Evolutionary conservation across 345 rosid genomes (phyloP), one percentile per base, ranked within the genome.

Genomic region (Zanthoxylum bungeanum): DNA sequence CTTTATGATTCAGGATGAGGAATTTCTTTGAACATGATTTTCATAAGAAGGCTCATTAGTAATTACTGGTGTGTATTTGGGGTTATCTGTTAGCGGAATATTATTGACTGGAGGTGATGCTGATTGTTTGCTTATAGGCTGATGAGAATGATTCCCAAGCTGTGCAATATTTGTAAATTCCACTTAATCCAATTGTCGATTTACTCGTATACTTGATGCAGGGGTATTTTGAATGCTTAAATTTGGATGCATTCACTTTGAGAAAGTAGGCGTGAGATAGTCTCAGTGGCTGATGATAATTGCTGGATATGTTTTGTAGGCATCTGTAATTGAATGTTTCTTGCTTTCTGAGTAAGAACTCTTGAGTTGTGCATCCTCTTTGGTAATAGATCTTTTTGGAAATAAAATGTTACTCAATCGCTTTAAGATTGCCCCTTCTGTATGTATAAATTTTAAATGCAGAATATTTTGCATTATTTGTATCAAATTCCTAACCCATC

Each of bases 221-320:
- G 83, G 77, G 59, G 60, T 62, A 25, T 58, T 28, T 49, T 22
- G 10, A 51, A 17, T 21, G 33, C 36, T 8, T 42, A 30, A 47
- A 22, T 58, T 31, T 28, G 60, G 9, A 12, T 34, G 34, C 31
- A 2, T 36, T 19, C 55, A 44, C 21, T 11, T 60, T 37, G 30
- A 12, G 28, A 19, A 64, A 37, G 65, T 39, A 58, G 60, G 69
- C 33, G n/a, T n/a, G n/a, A n/a, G n/a, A n/a, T n/a, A n/a, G n/a
- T n/a, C n/a, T n/a, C n/a, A n/a, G n/a, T n/a, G n/a, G 30, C 25
- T 53, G 1, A 28, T 11, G 64, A 66, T 40, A 71, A 79, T 46
- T 33, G 58, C 65, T 49, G 64, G 72, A 76, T 70, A 58, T 51
- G 39, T 11, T 79, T 31, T 44, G n/a, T 53, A 53, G 73, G 40